Percentiles rank a stretch among this genome's conserved stretches.
phyloP scores from a whole-genome alignment of 1,284 basidiomycete species.

The Malassezia nana region DNA sequence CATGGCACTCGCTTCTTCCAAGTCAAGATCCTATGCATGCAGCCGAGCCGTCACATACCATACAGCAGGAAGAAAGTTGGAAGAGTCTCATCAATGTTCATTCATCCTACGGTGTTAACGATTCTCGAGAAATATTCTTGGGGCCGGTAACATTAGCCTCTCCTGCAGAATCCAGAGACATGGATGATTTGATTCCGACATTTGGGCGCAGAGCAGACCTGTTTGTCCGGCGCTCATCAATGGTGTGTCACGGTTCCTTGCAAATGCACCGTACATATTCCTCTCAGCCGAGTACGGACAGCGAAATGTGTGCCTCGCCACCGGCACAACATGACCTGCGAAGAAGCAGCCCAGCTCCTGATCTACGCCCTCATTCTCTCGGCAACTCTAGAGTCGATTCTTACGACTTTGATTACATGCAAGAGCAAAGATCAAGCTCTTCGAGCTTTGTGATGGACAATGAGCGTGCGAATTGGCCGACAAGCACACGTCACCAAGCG shows the following conservation, averaged over 20 bases:
- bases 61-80: constrained; percentile 8
- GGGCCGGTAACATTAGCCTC: neutral
- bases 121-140: constrained; percentile 10
- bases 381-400: neutral
- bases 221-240: constrained; percentile 5
- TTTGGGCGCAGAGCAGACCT: constrained; percentile 11
- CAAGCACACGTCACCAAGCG: neutral
- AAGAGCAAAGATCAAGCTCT: neutral
- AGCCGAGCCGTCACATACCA: neutral
- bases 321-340: neutral
- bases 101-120: neutral
- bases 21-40: neutral
- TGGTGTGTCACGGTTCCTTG: neutral
- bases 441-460: neutral
- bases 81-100: constrained; percentile 2
- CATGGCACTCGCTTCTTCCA: constrained; percentile 4
- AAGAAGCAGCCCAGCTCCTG: neutral
- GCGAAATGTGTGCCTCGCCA: neutral
- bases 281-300: neutral
- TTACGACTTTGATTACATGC: neutral
- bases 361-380: neutral
- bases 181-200: neutral
- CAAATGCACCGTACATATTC: neutral
- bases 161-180: neutral
- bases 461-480: constrained; percentile 1